These are phyloP conservation scores for Phyllosticta citribraziliensis DNA, from an alignment of 2,329 filamentous ascomycete species.

Conservation along the genomic window DNA sequence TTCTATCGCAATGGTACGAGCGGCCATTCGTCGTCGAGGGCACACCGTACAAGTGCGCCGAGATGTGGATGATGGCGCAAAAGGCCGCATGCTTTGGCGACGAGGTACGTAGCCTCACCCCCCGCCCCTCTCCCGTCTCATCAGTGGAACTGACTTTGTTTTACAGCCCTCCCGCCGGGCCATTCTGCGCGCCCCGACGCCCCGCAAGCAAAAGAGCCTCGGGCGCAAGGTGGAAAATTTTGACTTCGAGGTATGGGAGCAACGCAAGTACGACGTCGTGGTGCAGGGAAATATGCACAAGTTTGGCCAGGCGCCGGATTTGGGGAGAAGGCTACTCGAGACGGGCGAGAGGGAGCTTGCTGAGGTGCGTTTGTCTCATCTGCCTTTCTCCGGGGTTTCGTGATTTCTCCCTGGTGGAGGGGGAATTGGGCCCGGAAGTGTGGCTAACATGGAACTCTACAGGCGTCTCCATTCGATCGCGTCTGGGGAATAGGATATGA, in stretches of 20 bases:
- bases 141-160: background rate
- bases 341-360: conserved; percentile 54
- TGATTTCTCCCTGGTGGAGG: background rate
- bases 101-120: conserved; percentile 18
- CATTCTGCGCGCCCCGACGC: conserved; percentile 41
- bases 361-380: conserved; percentile 38
- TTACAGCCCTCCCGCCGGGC: conserved; percentile 12
- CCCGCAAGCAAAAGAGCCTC: conserved; percentile 42
- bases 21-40: conserved; percentile 35
- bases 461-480: conserved; percentile 35
- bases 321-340: conserved; percentile 42
- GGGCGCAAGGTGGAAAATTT: conserved; percentile 49
- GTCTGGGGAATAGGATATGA: conserved; percentile 59
- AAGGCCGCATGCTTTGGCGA: conserved; percentile 35
- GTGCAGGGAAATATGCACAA: conserved; percentile 49
- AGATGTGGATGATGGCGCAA: conserved; percentile 42
- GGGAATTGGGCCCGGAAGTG: background rate
- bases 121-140: background rate
- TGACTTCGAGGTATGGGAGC: conserved; percentile 41
- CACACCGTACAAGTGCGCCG: conserved; percentile 29
- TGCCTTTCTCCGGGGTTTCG: too few species aligned
- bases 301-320: conserved; percentile 32
- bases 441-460: background rate
- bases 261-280: conserved; percentile 38
- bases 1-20: conserved; percentile 54